Conservation (phyloP, 1,139 yeast genomes). For the Yamadazyma epiphylla region DNA sequence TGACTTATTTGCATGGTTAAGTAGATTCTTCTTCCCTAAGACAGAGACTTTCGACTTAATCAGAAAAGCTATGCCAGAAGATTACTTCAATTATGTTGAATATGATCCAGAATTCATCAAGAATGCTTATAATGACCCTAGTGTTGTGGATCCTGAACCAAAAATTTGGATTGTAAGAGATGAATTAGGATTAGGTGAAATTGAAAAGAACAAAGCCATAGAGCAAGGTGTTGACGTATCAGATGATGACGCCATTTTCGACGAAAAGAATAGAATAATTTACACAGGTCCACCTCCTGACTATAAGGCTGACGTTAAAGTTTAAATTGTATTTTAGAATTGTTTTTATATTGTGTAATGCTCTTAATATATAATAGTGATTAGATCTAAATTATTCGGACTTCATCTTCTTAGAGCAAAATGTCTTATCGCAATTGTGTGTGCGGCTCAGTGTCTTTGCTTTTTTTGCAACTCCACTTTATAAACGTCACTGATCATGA, state of each 20-base stretch:
- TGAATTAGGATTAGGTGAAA: slow-evolving; percentile 62
- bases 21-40: slow-evolving; percentile 40
- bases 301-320: slow-evolving; percentile 42
- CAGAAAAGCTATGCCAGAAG: slow-evolving; percentile 36
- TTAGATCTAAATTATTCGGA: too few species aligned
- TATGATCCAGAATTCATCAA: slow-evolving; percentile 38
- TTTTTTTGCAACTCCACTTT: too few species aligned
- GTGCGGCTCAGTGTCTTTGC: too few species aligned
- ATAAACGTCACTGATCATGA: too few species aligned
- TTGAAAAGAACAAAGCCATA: slow-evolving; percentile 55
- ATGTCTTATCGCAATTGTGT: too few species aligned
- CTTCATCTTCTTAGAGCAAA: too few species aligned
- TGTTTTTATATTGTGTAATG: slow-evolving; percentile 1
- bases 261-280: slow-evolving; percentile 50
- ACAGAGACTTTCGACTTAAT: slow-evolving; percentile 35
- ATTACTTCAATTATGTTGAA: slow-evolving; percentile 40
- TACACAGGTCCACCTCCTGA: slow-evolving; percentile 66
- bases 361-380: too few species aligned
- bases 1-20: slow-evolving; percentile 26
- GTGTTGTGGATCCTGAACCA: slow-evolving; percentile 57
- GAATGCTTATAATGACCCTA: slow-evolving; percentile 66
- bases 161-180: slow-evolving; percentile 70
- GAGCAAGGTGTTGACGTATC: slow-evolving; percentile 54
- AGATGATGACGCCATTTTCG: slow-evolving; percentile 53
- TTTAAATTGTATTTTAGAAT: slow-evolving; percentile 16